A percentile compares a stretch with the other conserved stretches of the same genome.
Conservation (phyloP, 371 early-diverging fungal genomes). For the Mitosporidium daphniae region DNA sequence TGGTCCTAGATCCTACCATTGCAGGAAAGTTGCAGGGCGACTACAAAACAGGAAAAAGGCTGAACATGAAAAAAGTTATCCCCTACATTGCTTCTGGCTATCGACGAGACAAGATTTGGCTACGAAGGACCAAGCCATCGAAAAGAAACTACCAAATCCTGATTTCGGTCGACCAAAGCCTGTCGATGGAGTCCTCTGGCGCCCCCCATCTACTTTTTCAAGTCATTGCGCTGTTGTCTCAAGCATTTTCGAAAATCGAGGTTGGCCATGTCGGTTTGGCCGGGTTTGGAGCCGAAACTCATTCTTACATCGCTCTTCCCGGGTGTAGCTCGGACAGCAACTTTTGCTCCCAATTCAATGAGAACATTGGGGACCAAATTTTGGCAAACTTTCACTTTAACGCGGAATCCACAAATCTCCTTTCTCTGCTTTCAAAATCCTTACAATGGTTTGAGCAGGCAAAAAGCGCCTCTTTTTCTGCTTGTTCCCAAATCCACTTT, state of each 20-base stretch:
- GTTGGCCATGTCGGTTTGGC: constrained; percentile 54
- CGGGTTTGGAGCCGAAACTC: constrained; percentile 31
- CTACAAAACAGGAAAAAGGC: constrained; percentile 89
- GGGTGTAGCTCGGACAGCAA: constrained; percentile 34
- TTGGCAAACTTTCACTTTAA: constrained; percentile 48
- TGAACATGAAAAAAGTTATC: constrained; percentile 96
- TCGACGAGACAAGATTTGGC: constrained; percentile 98
- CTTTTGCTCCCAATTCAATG: constrained; percentile 47
- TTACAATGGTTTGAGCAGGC: constrained; percentile 28
- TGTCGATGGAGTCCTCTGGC: constrained; percentile 61
- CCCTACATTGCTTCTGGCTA: constrained; percentile 92
- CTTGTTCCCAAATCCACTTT: constrained; percentile 71
- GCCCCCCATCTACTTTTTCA: constrained; percentile 63
- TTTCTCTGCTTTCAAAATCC: constrained; percentile 32
- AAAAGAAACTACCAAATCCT: constrained; percentile 87
- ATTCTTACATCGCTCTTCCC: neutral
- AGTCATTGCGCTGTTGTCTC: constrained; percentile 47
- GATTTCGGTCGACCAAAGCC: constrained; percentile 90
- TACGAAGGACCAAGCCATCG: constrained; percentile 78
- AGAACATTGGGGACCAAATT: constrained; percentile 47
- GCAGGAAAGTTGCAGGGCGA: constrained; percentile 86
- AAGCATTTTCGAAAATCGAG: constrained; percentile 58
- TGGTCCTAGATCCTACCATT: constrained; percentile 79
- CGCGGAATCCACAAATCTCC: constrained; percentile 47
- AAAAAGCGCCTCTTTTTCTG: constrained; percentile 8